These are phyloP conservation scores for Dactylellina drechsleri DNA, from an alignment of 2,329 filamentous ascomycete genomes.

Conservation along the genomic window DNA sequence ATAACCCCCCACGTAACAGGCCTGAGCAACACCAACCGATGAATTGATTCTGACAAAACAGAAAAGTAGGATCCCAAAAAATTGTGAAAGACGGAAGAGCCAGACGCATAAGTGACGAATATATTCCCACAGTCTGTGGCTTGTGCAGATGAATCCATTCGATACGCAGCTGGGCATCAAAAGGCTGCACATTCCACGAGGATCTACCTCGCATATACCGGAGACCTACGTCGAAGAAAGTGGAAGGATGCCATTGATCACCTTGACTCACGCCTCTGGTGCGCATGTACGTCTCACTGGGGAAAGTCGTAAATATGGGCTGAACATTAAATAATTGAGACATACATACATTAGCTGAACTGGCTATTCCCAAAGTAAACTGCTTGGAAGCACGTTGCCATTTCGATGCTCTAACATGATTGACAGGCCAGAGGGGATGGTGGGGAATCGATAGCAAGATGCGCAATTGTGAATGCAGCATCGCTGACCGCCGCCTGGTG, in stretches of 20 bases:
- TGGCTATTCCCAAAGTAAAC: conserved; percentile 8
- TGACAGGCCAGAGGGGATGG: too few relatives aligned
- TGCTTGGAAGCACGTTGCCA: neutral
- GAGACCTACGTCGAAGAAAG: conserved; percentile 5
- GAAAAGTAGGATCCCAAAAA: conserved; percentile 8
- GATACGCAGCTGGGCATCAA: neutral
- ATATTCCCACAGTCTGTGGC: neutral
- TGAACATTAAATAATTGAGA: conserved; percentile 20
- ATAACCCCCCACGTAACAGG: conserved; percentile 32
- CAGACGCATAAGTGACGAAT: conserved; percentile 42
- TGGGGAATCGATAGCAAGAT: too few relatives aligned
- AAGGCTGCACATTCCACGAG: conserved; percentile 39
- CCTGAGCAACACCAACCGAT: too few relatives aligned
- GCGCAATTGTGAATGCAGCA: conserved; percentile 15
- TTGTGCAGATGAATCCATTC: neutral
- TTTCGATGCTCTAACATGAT: too few relatives aligned
- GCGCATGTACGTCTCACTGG: conserved; percentile 4
- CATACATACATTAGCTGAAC: conserved; percentile 22
- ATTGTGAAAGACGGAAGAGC: conserved; percentile 13
- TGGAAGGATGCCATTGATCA: neutral
- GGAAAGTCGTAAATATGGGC: neutral
- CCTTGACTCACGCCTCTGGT: conserved; percentile 34
- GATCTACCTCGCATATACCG: conserved; percentile 18
- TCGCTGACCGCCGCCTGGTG: conserved; percentile 9
- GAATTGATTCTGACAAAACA: neutral